Percentiles rank a stretch among this genome's conserved stretches.
phyloP scores from a whole-genome alignment of 805 yeast species.

The Candida caryicola region DNA sequence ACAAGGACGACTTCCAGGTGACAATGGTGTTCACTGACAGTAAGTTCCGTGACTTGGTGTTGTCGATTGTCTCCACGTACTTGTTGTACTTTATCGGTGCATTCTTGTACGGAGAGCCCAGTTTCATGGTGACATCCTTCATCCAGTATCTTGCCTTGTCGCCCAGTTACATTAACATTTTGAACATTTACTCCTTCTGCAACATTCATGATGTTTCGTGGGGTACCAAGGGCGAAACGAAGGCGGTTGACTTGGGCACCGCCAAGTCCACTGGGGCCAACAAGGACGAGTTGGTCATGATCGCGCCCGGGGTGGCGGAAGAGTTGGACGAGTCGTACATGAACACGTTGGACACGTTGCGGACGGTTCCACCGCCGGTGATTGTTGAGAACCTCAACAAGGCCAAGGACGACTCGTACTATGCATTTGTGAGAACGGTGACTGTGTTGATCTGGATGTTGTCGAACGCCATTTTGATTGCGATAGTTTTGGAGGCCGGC shows the following conservation, averaged over 20 bases:
- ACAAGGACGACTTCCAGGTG: slow-evolving; percentile 40
- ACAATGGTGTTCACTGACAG: slow-evolving; percentile 56
- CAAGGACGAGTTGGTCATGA: slow-evolving; percentile 40
- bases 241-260: slow-evolving; percentile 71
- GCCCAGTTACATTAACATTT: slow-evolving; percentile 87
- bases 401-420: slow-evolving; percentile 65
- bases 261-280: slow-evolving; percentile 56
- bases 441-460: slow-evolving; percentile 90
- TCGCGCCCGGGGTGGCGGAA: slow-evolving; percentile 63
- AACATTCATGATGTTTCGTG: slow-evolving; percentile 95
- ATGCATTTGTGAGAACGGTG: slow-evolving; percentile 84
- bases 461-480: slow-evolving; percentile 77
- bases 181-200: slow-evolving; percentile 93
- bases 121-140: slow-evolving; percentile 88
- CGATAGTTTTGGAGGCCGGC: slow-evolving; percentile 80
- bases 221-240: slow-evolving; percentile 90
- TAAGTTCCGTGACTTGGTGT: slow-evolving; percentile 79
- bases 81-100: slow-evolving; percentile 77
- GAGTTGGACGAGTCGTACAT: slow-evolving; percentile 77
- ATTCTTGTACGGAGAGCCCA: slow-evolving; percentile 80
- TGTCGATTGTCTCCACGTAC: slow-evolving; percentile 85
- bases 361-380: slow-evolving; percentile 37
- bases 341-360: slow-evolving; percentile 58
- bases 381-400: slow-evolving; percentile 24
- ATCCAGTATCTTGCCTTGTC: slow-evolving; percentile 77